These are phyloP conservation scores for Candida insectalens DNA, from an alignment of 805 yeast genomes.

Conservation along the genomic window DNA sequence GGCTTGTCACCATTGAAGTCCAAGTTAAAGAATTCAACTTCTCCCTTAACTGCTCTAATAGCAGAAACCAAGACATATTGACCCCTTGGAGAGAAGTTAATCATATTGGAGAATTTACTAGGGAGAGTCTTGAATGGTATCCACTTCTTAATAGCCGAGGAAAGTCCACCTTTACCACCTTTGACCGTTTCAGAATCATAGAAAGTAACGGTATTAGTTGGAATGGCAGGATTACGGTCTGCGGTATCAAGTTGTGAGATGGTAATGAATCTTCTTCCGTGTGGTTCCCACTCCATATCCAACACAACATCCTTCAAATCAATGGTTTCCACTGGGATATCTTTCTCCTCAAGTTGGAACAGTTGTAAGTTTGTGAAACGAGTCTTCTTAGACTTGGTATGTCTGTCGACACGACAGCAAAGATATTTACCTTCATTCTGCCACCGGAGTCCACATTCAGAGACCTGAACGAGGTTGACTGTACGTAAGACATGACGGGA, in stretches of 20 bases:
- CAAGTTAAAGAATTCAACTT: constrained; percentile 77
- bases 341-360: constrained; percentile 79
- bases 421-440: constrained; percentile 75
- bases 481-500: constrained; percentile 78
- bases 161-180: constrained; percentile 26
- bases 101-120: constrained; percentile 59
- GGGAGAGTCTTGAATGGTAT: constrained; percentile 46
- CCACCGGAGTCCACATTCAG: constrained; percentile 89
- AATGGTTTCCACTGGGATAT: constrained; percentile 87
- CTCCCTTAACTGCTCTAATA: constrained; percentile 34
- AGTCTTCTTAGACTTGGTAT: constrained; percentile 90
- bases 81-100: constrained; percentile 89
- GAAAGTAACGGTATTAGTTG: constrained; percentile 60
- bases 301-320: constrained; percentile 86
- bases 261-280: constrained; percentile 74
- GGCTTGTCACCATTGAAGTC: constrained; percentile 63
- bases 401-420: constrained; percentile 94
- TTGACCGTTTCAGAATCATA: constrained; percentile 61
- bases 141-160: constrained; percentile 21
- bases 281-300: constrained; percentile 95
- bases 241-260: constrained; percentile 52
- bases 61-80: constrained; percentile 61
- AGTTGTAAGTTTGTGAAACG: constrained; percentile 86
- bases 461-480: constrained; percentile 88
- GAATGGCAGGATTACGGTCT: constrained; percentile 50